Conservation (phyloP, 2,329 filamentous ascomycete species). For the Sporothrix brasiliensis region DNA sequence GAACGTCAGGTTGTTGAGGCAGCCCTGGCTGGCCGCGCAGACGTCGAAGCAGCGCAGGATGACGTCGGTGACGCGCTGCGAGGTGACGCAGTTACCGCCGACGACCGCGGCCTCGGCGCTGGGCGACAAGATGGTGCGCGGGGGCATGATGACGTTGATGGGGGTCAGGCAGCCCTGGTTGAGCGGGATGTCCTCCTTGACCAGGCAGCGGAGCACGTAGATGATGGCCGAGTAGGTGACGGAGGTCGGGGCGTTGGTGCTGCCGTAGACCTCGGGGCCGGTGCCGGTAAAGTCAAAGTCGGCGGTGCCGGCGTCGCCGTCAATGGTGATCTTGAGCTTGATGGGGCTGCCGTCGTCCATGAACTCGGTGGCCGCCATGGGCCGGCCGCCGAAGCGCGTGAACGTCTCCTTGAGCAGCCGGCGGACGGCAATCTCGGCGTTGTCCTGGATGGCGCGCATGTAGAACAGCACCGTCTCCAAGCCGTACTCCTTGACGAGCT, state of each 20-base stretch:
- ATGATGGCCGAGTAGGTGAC: slow-evolving; percentile 43
- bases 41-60: slow-evolving; percentile 43
- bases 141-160: slow-evolving; percentile 43
- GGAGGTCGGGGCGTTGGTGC: slow-evolving; percentile 34
- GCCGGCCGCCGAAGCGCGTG: slow-evolving; percentile 54
- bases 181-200: slow-evolving; percentile 45
- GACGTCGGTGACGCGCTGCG: slow-evolving; percentile 43
- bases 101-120: slow-evolving; percentile 38
- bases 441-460: slow-evolving; percentile 76
- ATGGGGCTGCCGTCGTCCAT: slow-evolving; percentile 48
- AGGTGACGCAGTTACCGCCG: slow-evolving; percentile 49
- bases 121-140: slow-evolving; percentile 43
- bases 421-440: slow-evolving; percentile 72
- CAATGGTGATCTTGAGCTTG: slow-evolving; percentile 42
- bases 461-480: slow-evolving; percentile 71
- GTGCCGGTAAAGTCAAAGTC: slow-evolving; percentile 46
- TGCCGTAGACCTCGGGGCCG: slow-evolving; percentile 36
- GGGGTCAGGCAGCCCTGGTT: slow-evolving; percentile 47
- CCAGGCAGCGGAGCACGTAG: slow-evolving; percentile 45
- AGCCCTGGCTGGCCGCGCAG: slow-evolving; percentile 41
- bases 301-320: slow-evolving; percentile 41
- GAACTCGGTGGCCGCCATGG: slow-evolving; percentile 44
- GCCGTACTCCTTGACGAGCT: slow-evolving; percentile 72
- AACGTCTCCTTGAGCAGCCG: slow-evolving; percentile 66
- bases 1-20: slow-evolving; percentile 44